Percentiles rank a stretch among this genome's conserved stretches.
Conservation (phyloP, 345 rosid genomes). For the Microthlaspi erraticum region DNA sequence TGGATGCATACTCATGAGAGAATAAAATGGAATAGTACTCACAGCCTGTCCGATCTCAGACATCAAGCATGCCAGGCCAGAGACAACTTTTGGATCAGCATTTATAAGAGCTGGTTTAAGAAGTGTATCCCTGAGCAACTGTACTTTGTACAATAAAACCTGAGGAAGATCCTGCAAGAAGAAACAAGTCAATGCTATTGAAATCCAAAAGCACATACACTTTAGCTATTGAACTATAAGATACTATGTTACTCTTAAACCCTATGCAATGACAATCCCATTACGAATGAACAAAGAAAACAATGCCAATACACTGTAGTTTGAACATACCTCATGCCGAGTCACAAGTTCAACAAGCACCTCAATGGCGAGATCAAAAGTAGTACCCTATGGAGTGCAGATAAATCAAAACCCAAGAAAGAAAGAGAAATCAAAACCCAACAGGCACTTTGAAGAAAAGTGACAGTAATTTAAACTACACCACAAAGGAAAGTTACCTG, state of each 20-base stretch:
- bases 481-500: constrained; percentile 54
- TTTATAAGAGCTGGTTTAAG: constrained; percentile 77
- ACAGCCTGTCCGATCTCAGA: constrained; percentile 98
- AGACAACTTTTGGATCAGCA: constrained; percentile 74
- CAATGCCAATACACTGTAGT: constrained; percentile 8
- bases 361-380: constrained; percentile 89
- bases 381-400: constrained; percentile 58
- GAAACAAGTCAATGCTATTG: constrained; percentile 25
- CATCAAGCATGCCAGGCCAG: constrained; percentile 88
- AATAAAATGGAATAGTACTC: constrained; percentile 44
- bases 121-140: constrained; percentile 75
- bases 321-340: constrained; percentile 72
- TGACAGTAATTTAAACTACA: constrained; percentile 18
- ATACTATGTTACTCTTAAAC: not conserved
- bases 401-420: constrained; percentile 28
- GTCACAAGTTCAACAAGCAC: constrained; percentile 91
- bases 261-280: not conserved
- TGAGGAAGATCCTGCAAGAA: constrained; percentile 83
- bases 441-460: constrained; percentile 11
- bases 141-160: constrained; percentile 77
- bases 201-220: not conserved
- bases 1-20: not conserved
- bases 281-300: constrained; percentile 4
- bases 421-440: constrained; percentile 1
- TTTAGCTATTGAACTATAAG: constrained; percentile 6